Evolutionary conservation across 2,329 filamentous ascomycete species (phyloP), one percentile per base, ranked within the genome.

Genomic region (Zalaria sp.): DNA sequence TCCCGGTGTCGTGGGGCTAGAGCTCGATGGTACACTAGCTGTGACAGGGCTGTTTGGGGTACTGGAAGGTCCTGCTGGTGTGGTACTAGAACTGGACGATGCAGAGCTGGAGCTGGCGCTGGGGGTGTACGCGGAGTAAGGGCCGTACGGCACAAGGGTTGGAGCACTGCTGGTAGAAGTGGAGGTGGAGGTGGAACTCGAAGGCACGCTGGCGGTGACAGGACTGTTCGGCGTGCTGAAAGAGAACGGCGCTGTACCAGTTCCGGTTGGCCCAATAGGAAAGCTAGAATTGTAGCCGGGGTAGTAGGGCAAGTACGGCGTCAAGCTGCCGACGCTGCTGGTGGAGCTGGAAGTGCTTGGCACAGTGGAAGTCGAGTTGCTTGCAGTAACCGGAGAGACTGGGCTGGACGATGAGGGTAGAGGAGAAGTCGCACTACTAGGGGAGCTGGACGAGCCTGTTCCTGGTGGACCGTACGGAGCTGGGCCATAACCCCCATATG

Each of bases 301-400:
- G 28, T 37, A 18, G 18, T 18, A 32, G 2, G 29, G 29, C 7
- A n/a, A 2, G 29, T 32, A 32, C 2, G 29, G 29, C 7, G n/a
- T 38, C 11, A 35, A 26, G 4, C 34, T 42, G 27, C n/a, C 18
- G 18, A 18, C 18, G 18, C 18, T 31, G 35, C 40, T 42, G 29
- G 26, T 31, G 7, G 40, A 37, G 27, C 11, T 35, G 27, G 40
- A 42, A 8, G 40, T 31, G 40, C 40, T 42, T 9, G 26, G 34
- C 2, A 38, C 5, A 25, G 27, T 10, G 11, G 34, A 42, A 18
- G 27, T 32, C 8, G 35, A 38, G 31, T 10, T 25, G 26, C 3
- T 38, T 7, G 18, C 27, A n/a, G 27, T 42, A 28, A n/a, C 35
- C 29, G 29, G 29, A 32, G 40, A 37, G 11, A 34, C 40, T 8